A percentile compares a stretch with the other conserved stretches of the same genome.
Evolutionary conservation across 139 green algal genomes (phyloP).

Genomic region (Closterium sp.): DNA sequence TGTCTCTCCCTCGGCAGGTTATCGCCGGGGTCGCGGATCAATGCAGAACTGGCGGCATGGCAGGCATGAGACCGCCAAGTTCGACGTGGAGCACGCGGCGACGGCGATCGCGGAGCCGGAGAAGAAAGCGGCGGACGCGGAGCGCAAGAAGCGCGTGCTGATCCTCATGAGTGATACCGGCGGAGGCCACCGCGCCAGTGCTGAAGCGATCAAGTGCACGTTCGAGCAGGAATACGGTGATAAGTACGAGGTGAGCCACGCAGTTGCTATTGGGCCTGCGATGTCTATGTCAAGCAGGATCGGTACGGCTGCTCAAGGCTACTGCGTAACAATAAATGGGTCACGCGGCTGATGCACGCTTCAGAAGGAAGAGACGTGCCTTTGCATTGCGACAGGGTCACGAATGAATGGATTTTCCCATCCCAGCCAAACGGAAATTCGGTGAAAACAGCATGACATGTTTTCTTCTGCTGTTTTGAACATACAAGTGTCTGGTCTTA

Average conservation of each 20-base stretch:
- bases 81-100: neutral
- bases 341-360: too few species aligned
- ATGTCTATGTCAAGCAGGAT: neutral
- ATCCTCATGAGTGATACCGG: constrained; percentile 96
- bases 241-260: constrained; percentile 64
- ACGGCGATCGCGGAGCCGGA: neutral
- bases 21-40: neutral
- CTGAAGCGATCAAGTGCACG: constrained; percentile 80
- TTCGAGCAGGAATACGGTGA: constrained; percentile 84
- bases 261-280: neutral
- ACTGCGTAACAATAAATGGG: too few species aligned
- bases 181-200: constrained; percentile 88
- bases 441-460: too few species aligned
- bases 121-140: neutral
- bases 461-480: too few species aligned
- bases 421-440: too few species aligned
- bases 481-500: too few species aligned
- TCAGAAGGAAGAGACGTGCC: too few species aligned
- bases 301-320: neutral
- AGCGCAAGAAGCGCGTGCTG: constrained; percentile 62
- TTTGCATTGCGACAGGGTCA: too few species aligned
- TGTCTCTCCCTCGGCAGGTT: neutral
- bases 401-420: too few species aligned
- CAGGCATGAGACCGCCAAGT: neutral
- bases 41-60: neutral